Percentiles rank a stretch among this genome's conserved stretches.
Evolutionary conservation across 352 stramenopile species (phyloP).

Genomic region (Pythium angustatum): DNA sequence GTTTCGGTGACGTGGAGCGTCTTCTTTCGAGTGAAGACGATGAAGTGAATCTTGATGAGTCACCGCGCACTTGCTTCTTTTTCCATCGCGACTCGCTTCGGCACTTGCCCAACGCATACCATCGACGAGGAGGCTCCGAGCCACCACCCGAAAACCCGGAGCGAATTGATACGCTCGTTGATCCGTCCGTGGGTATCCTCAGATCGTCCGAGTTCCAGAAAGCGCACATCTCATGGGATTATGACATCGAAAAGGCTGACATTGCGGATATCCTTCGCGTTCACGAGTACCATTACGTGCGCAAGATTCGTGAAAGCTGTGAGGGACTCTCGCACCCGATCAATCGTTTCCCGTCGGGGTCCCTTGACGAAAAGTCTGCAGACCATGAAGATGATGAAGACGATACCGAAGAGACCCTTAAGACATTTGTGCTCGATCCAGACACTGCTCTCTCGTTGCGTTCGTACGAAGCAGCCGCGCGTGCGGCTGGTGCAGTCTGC

Average conservation of each 20-base stretch:
- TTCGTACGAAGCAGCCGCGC: conserved; percentile 75
- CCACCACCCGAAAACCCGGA: conserved; percentile 90
- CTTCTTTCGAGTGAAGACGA: conserved; percentile 20
- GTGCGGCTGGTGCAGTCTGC: conserved; percentile 83
- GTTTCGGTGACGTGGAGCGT: conserved; percentile 37
- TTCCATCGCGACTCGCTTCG: conserved; percentile 73
- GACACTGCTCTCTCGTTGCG: conserved; percentile 82
- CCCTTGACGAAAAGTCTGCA: background rate
- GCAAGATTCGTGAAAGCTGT: conserved; percentile 60
- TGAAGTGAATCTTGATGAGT: background rate
- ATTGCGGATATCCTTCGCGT: conserved; percentile 89
- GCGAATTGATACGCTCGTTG: conserved; percentile 85
- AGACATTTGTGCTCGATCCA: conserved; percentile 54
- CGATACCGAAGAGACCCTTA: conserved; percentile 37
- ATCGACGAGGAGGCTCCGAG: conserved; percentile 62
- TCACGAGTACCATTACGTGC: conserved; percentile 89
- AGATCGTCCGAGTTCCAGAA: conserved; percentile 68
- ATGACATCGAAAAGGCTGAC: conserved; percentile 67
- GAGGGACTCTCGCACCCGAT: conserved; percentile 31
- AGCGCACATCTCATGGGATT: conserved; percentile 57
- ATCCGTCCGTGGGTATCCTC: conserved; percentile 71
- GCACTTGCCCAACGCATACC: conserved; percentile 76
- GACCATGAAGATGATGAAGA: conserved; percentile 24
- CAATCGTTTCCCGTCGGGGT: too few species aligned
- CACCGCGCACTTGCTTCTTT: conserved; percentile 55